Base-by-base conservation (phyloP, 163 green algal species). In the Chlamydomonas reinhardtii region DNA sequence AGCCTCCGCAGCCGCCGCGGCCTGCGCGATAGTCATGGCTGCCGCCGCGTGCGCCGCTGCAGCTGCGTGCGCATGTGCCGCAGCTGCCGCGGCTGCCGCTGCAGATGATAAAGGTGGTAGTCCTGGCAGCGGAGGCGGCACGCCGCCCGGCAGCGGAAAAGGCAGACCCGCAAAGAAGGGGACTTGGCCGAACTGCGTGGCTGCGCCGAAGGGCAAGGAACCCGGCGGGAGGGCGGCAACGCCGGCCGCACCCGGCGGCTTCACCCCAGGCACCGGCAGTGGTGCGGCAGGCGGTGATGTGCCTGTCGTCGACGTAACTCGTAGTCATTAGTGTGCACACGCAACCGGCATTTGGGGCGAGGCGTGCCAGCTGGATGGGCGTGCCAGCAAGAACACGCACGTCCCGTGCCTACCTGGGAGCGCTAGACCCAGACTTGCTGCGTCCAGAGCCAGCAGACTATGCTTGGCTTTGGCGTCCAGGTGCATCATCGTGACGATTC, bases 401-500 rank as follows among this genome's bases (percentile, higher is more conserved):
- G n/a, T n/a, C n/a, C n/a, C n/a, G n/a, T n/a, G 64, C 32, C 16
- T 61, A 82, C 82, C 82, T 66, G 82, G 61, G 19, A 88, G 39
- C 0, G 43, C 32, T 48, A 88, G 59, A 2, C 82, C 82, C 0
- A 88, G 62, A 73, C 73, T 83, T 19, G 82, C 82, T 9, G 82
- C 72, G 56, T 88, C 82, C 73, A 88, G 52, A 6, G 73, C 32
- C 6, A 82, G 73, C 43, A 88, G 54, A 71, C 54, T 88, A 11
- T 83, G 62, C 35, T 83, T 83, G 2, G 64, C 54, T 35, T 82
- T 82, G 2, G 73, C 82, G 48, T 88, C 82, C 5, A 88, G 73
- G 9, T 56, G 48, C 73, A 88, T 83, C 73, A 88, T 88, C 4
- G 31, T 25, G 48, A 19, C 11, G 48, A 56, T 20, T 56, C 48